phyloP scores from a whole-genome alignment of 2,329 filamentous ascomycete genomes.

The Alternaria incomplexa region DNA sequence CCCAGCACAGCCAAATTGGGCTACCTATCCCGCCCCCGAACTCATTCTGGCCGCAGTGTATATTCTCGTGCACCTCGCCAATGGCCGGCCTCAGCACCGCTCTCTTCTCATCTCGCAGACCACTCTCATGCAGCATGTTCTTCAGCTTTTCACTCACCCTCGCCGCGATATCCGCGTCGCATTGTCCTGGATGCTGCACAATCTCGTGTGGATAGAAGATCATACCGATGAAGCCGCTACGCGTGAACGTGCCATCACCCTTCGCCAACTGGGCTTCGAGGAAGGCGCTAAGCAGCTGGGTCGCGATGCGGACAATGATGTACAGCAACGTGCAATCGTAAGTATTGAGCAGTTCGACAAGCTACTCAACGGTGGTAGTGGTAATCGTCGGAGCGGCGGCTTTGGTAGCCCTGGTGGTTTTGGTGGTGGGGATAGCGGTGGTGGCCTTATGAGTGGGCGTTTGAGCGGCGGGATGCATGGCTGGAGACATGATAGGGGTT shows the following conservation, averaged over 20 bases:
- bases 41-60: conserved; percentile 80
- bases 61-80: conserved; percentile 87
- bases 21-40: conserved; percentile 54
- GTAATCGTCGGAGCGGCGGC: conserved; percentile 3
- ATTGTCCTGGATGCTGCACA: conserved; percentile 83
- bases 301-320: conserved; percentile 77
- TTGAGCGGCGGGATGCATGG: conserved; percentile 19
- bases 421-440: conserved; percentile 13
- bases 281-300: conserved; percentile 66
- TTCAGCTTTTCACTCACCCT: conserved; percentile 74
- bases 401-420: conserved; percentile 13
- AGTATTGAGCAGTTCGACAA: conserved; percentile 67
- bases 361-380: conserved; percentile 18
- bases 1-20: conserved; percentile 53
- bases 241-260: conserved; percentile 68
- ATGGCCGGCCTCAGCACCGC: conserved; percentile 77
- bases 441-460: conserved; percentile 9
- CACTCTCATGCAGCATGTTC: conserved; percentile 73
- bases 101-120: conserved; percentile 72
- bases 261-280: conserved; percentile 75
- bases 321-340: conserved; percentile 82
- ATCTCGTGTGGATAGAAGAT: conserved; percentile 84
- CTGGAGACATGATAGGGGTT: conserved; percentile 27
- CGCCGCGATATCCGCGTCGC: conserved; percentile 76
- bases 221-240: conserved; percentile 69